A percentile compares a stretch with the other conserved stretches of the same genome.
Conservation (phyloP, 2,329 filamentous ascomycete species). For the Onygena corvina region DNA sequence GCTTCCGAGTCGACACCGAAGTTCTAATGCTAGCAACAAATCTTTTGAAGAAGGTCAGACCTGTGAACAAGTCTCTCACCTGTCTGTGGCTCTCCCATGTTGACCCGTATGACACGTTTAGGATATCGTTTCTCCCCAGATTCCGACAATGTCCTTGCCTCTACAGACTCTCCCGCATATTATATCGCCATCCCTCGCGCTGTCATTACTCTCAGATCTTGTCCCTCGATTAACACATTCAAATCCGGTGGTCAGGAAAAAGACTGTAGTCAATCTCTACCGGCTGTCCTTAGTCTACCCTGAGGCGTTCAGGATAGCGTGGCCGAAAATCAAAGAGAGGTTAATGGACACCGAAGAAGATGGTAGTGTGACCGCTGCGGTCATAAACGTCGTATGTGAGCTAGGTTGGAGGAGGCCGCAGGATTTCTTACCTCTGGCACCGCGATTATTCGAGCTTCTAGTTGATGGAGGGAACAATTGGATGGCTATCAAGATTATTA, state of each 20-base stretch:
- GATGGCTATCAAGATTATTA: slow-evolving; percentile 99
- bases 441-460: slow-evolving; percentile 79
- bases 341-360: slow-evolving; percentile 84
- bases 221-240: slow-evolving; percentile 79
- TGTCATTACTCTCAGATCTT: slow-evolving; percentile 77
- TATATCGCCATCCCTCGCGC: slow-evolving; percentile 80
- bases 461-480: slow-evolving; percentile 93
- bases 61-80: slow-evolving; percentile 1
- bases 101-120: slow-evolving; percentile 16
- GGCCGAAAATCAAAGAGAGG: slow-evolving; percentile 94
- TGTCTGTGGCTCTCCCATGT: neutral
- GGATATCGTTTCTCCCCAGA: slow-evolving; percentile 55
- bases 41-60: slow-evolving; percentile 70
- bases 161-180: slow-evolving; percentile 87
- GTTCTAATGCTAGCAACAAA: slow-evolving; percentile 97
- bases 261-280: slow-evolving; percentile 90
- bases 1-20: slow-evolving; percentile 88
- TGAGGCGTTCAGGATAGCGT: slow-evolving; percentile 79
- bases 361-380: slow-evolving; percentile 83
- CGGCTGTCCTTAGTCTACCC: slow-evolving; percentile 91
- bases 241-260: slow-evolving; percentile 76
- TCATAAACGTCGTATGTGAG: slow-evolving; percentile 94
- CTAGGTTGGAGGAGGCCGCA: slow-evolving; percentile 85
- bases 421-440: slow-evolving; percentile 85
- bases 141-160: slow-evolving; percentile 68